Conservation (phyloP, 73 alveolate species). For the Tetrahymena borealis region DNA sequence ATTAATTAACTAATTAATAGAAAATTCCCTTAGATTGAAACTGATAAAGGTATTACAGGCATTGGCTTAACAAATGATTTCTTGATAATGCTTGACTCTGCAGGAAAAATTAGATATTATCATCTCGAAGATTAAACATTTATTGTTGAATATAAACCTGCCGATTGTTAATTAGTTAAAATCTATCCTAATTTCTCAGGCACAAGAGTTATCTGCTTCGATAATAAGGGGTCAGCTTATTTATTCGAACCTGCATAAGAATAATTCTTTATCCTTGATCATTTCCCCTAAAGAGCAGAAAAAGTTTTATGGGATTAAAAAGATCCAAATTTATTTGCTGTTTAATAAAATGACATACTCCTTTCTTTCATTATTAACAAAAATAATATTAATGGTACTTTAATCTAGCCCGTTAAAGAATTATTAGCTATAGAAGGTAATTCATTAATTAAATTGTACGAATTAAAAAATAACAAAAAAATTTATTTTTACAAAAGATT, state of each 20-base stretch:
- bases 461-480: background rate
- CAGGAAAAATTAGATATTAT: constrained; percentile 77
- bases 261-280: constrained; percentile 52
- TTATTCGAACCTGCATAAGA: constrained; percentile 94
- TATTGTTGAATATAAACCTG: constrained; percentile 70
- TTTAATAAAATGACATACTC: constrained; percentile 64
- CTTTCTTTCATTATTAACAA: constrained; percentile 67
- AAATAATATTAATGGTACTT: constrained; percentile 78
- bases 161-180: constrained; percentile 53
- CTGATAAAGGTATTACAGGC: constrained; percentile 75
- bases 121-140: constrained; percentile 71
- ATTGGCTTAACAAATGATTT: constrained; percentile 79
- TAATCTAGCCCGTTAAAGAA: constrained; percentile 67
- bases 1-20: constrained; percentile 28
- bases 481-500: no score
- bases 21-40: constrained; percentile 81
- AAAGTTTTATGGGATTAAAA: constrained; percentile 86
- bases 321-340: constrained; percentile 82
- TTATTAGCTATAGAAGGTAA: constrained; percentile 72
- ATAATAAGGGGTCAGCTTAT: constrained; percentile 85
- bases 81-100: constrained; percentile 74
- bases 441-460: background rate
- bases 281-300: constrained; percentile 60
- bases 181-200: constrained; percentile 59
- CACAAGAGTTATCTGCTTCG: constrained; percentile 85